phyloP scores from a whole-genome alignment of 192 early-diverging fungal species.

The Obelidium mucronatum region DNA sequence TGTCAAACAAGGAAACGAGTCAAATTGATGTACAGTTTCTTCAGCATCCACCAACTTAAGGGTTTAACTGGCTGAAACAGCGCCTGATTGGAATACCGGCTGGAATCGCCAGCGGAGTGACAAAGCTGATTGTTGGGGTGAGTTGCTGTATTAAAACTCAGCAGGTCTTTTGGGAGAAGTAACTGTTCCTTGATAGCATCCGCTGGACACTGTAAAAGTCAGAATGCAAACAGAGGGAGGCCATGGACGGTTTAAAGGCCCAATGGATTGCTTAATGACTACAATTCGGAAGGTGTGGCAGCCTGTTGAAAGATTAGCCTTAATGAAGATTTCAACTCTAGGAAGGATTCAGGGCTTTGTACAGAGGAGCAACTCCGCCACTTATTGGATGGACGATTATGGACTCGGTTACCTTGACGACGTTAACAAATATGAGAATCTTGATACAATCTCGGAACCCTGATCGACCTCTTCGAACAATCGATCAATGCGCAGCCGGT shows the following conservation, averaged over 20 bases:
- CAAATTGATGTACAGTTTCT: no score
- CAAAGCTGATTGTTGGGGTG: slow-evolving; percentile 23
- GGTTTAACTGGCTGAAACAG: no score
- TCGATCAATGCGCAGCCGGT: slow-evolving; percentile 84
- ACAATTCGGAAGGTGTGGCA: slow-evolving; percentile 84
- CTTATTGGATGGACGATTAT: slow-evolving; percentile 91
- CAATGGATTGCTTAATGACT: slow-evolving; percentile 80
- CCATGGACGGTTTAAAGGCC: slow-evolving; percentile 58
- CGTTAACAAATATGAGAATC: slow-evolving; percentile 82
- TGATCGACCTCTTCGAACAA: slow-evolving; percentile 60
- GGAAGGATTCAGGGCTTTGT: slow-evolving; percentile 74
- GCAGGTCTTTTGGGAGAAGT: no score
- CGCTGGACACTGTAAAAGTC: slow-evolving; percentile 55
- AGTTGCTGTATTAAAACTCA: no score
- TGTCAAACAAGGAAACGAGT: no score
- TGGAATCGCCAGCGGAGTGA: slow-evolving; percentile 31
- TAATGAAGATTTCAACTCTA: slow-evolving; percentile 5
- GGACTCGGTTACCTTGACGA: slow-evolving; percentile 81
- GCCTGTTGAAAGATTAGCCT: slow-evolving; percentile 40
- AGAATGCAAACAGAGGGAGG: slow-evolving; percentile 58
- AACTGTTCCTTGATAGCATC: background rate
- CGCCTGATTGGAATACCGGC: slow-evolving; percentile 52
- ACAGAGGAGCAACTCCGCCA: slow-evolving; percentile 93
- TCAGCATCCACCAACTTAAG: no score
- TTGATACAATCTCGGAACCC: slow-evolving; percentile 67